phyloP scores from a whole-genome alignment of 2,329 filamentous ascomycete species.

The Aspergillus sp. region DNA sequence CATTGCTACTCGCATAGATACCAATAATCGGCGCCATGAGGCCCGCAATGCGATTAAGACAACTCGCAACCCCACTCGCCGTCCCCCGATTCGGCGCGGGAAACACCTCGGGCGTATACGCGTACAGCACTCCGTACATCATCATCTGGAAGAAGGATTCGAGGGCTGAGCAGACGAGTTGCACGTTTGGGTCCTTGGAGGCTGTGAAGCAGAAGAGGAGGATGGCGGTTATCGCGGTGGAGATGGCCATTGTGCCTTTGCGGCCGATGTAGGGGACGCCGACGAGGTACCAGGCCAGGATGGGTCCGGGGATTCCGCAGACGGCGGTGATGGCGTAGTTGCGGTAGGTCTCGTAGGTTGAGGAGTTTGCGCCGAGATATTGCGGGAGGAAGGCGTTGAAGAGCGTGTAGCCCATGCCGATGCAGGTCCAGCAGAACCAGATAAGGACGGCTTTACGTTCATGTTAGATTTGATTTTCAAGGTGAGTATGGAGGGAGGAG shows the following conservation, averaged over 20 bases:
- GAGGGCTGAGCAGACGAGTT: conserved; percentile 56
- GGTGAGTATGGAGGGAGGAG: no score
- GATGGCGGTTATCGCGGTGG: conserved; percentile 56
- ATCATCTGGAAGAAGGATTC: conserved; percentile 62
- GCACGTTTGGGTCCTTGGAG: conserved; percentile 52
- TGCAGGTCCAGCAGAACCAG: conserved; percentile 81
- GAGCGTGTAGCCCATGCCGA: conserved; percentile 84
- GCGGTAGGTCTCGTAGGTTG: conserved; percentile 62
- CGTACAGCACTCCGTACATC: conserved; percentile 62
- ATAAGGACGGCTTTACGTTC: conserved; percentile 54
- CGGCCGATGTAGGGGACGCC: conserved; percentile 66
- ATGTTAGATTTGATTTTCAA: no score
- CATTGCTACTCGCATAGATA: conserved; percentile 43
- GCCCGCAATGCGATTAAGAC: conserved; percentile 49
- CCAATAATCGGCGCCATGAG: conserved; percentile 51
- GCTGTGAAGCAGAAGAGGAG: conserved; percentile 61
- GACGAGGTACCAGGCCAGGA: conserved; percentile 75
- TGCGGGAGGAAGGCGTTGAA: conserved; percentile 90
- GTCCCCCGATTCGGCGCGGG: conserved; percentile 60
- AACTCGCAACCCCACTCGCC: conserved; percentile 55
- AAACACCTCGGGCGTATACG: conserved; percentile 64
- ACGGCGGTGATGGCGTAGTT: conserved; percentile 82
- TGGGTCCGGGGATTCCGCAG: conserved; percentile 74
- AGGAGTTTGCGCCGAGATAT: conserved; percentile 60
- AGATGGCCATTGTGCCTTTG: conserved; percentile 60